Percentiles rank a stretch among this genome's conserved stretches.
These are phyloP conservation scores for Venturia pyrina DNA, from an alignment of 2,329 filamentous ascomycete species.

Conservation along the genomic window DNA sequence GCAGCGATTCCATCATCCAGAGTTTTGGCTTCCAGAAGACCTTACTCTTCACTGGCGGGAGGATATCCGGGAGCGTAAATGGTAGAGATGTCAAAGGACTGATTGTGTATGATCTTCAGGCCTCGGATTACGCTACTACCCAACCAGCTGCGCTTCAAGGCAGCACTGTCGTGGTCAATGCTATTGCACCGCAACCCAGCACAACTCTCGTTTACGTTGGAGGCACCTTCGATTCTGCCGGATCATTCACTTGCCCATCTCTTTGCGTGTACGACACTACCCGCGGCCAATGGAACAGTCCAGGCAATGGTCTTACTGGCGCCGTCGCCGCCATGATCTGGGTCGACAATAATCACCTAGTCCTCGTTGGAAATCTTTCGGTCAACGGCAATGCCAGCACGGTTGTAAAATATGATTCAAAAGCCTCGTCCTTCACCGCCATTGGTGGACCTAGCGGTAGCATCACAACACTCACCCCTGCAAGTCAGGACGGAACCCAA, in stretches of 20 bases:
- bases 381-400: conserved; percentile 55
- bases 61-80: conserved; percentile 60
- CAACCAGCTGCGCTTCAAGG: conserved; percentile 72
- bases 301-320: conserved; percentile 63
- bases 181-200: conserved; percentile 62
- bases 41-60: conserved; percentile 73
- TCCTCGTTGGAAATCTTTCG: conserved; percentile 69
- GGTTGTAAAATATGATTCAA: conserved; percentile 64
- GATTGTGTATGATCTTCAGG: conserved; percentile 65
- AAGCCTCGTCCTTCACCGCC: conserved; percentile 47
- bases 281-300: conserved; percentile 66
- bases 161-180: conserved; percentile 59
- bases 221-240: conserved; percentile 74
- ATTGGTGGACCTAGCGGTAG: conserved; percentile 65
- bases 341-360: conserved; percentile 59
- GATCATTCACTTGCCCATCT: conserved; percentile 68
- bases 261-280: conserved; percentile 71
- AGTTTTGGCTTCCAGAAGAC: conserved; percentile 58
- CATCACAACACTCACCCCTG: conserved; percentile 64
- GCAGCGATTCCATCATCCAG: conserved; percentile 63
- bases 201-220: conserved; percentile 73
- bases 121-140: conserved; percentile 47
- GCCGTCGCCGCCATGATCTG: conserved; percentile 65
- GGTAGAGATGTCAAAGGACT: conserved; percentile 59
- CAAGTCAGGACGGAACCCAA: conserved; percentile 58